A percentile compares a stretch with the other conserved stretches of the same genome.
These are phyloP conservation scores for Pseudozyma hubeiensis DNA, from an alignment of 1,284 basidiomycete genomes.

Conservation along the genomic window DNA sequence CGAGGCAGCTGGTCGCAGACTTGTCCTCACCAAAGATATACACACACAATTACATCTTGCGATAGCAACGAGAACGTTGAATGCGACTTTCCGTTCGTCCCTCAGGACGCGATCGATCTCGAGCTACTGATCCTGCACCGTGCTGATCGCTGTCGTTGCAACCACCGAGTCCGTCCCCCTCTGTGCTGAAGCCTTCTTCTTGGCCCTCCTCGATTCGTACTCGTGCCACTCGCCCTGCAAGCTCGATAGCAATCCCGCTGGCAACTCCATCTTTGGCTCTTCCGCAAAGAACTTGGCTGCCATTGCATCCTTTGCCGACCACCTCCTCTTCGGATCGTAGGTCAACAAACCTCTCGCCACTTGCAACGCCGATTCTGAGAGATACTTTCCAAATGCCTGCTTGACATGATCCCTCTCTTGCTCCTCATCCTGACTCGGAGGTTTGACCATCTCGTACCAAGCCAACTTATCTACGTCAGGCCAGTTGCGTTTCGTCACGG, in stretches of 20 bases:
- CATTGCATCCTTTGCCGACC: constrained; percentile 83
- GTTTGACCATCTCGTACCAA: constrained; percentile 98
- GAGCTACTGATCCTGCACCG: constrained; percentile 3
- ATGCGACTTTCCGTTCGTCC: too few species aligned
- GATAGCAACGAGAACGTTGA: too few species aligned
- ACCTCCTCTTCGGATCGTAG: constrained; percentile 85
- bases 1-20: too few species aligned
- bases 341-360: constrained; percentile 83
- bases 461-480: constrained; percentile 83
- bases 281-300: constrained; percentile 82
- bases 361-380: constrained; percentile 76
- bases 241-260: constrained; percentile 72
- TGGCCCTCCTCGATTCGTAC: constrained; percentile 73
- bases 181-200: constrained; percentile 37
- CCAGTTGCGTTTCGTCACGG: constrained; percentile 86
- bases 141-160: neutral
- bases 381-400: constrained; percentile 22
- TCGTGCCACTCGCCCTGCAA: constrained; percentile 95
- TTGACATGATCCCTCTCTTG: constrained; percentile 76
- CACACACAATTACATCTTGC: too few species aligned
- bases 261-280: constrained; percentile 81
- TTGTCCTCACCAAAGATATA: too few species aligned
- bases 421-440: constrained; percentile 73
- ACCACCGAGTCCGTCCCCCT: constrained; percentile 4
- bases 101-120: neutral